Conservation (phyloP, 163 green algal genomes). For the Scenedesmus sp. region DNA sequence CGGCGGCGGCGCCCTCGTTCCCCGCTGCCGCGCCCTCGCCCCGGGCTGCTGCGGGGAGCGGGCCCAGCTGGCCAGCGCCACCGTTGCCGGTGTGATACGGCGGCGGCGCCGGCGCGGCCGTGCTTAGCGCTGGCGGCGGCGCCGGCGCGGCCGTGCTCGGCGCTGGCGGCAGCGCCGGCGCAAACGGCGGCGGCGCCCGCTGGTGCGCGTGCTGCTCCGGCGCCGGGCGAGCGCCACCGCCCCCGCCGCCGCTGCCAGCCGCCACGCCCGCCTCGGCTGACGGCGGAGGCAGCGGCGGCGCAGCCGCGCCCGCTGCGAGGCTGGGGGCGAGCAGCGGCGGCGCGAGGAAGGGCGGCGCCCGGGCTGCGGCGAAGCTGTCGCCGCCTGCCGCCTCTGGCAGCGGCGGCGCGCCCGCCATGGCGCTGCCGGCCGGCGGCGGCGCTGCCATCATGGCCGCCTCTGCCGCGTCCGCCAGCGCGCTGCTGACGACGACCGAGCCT, state of each 20-base stretch:
- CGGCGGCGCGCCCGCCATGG: not conserved
- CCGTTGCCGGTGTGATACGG: not conserved
- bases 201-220: no score
- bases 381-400: not conserved
- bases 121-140: not conserved
- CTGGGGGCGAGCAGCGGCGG: no score
- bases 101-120: no score
- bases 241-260: not conserved
- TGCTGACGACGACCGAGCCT: not conserved
- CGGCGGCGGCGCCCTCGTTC: not conserved
- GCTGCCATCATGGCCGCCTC: not conserved
- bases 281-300: not conserved
- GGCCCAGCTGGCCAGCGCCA: not conserved
- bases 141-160: not conserved
- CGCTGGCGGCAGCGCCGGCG: not conserved
- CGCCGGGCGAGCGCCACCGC: not conserved
- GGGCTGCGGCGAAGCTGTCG: no score
- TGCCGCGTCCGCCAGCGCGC: not conserved
- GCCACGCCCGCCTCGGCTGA: not conserved
- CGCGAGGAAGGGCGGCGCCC: no score
- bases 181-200: not conserved
- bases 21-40: not conserved
- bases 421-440: not conserved
- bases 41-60: not conserved
- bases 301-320: not conserved